Evolutionary conservation across 805 yeast species (phyloP).

Genomic region (Saturnispora sekii): DNA sequence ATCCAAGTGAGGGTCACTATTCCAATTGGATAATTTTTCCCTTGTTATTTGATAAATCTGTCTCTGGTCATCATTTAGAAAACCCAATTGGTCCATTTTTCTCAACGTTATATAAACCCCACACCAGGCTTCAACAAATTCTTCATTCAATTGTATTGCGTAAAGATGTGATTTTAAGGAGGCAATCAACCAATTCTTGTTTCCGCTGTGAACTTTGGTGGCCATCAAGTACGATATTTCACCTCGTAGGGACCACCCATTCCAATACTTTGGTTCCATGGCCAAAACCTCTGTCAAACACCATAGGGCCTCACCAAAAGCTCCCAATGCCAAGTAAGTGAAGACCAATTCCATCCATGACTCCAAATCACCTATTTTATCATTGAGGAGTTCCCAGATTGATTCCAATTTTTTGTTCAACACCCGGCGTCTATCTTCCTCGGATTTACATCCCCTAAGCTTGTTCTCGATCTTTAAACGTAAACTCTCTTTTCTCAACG

Average conservation of each 20-base stretch:
- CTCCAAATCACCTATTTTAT: conserved; percentile 65
- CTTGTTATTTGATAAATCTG: conserved; percentile 30
- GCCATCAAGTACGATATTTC: conserved; percentile 29
- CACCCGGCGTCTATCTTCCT: not conserved
- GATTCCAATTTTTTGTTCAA: conserved; percentile 14
- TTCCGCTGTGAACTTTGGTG: conserved; percentile 4
- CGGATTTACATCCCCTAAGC: not conserved
- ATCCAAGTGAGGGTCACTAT: too few relatives aligned
- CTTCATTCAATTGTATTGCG: conserved; percentile 67
- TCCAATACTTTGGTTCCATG: conserved; percentile 60
- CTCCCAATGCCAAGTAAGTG: conserved; percentile 50
- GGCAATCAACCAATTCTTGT: conserved; percentile 8
- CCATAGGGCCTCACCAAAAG: conserved; percentile 56
- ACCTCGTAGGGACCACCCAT: conserved; percentile 56
- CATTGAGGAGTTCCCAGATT: conserved; percentile 36
- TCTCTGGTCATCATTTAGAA: conserved; percentile 5
- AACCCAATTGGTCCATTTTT: conserved; percentile 1
- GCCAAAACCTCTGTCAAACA: conserved; percentile 63
- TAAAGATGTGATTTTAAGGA: conserved; percentile 24
- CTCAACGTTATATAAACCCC: conserved; percentile 19
- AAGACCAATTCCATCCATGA: conserved; percentile 72
- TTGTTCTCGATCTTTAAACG: not conserved
- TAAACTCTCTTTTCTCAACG: conserved; percentile 4
- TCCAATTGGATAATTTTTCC: conserved; percentile 25
- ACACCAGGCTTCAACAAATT: conserved; percentile 50